These are phyloP conservation scores for Osmanthus fragrans DNA, from an alignment of 257 asterid species.

Conservation along the genomic window DNA sequence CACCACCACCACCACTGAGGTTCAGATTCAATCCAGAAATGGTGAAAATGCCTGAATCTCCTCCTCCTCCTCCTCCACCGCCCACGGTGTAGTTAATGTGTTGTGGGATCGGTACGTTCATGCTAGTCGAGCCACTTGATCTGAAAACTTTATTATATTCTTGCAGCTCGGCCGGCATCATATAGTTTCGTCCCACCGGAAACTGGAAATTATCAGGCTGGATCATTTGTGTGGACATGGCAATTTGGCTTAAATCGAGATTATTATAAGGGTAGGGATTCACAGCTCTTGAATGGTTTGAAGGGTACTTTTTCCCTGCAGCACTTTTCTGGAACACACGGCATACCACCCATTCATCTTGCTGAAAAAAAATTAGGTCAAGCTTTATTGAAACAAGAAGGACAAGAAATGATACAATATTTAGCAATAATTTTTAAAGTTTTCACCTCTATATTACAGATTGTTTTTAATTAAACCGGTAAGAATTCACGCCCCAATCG, in stretches of 20 bases:
- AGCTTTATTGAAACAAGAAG: conserved; percentile 1
- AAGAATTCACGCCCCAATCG: not conserved
- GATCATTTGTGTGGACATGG: conserved; percentile 47
- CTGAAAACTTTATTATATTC: conserved; percentile 46
- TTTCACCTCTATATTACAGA: too few relatives aligned
- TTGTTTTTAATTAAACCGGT: not conserved
- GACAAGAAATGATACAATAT: not conserved
- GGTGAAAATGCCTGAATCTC: conserved; percentile 59
- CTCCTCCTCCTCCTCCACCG: conserved; percentile 9
- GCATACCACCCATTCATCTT: conserved; percentile 97
- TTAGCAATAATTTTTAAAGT: too few relatives aligned
- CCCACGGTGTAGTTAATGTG: conserved; percentile 42
- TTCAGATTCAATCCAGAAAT: conserved; percentile 74
- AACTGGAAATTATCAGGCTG: conserved; percentile 50
- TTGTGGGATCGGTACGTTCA: conserved; percentile 46
- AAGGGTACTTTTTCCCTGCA: conserved; percentile 63
- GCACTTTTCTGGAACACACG: conserved; percentile 84
- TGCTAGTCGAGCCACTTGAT: conserved; percentile 35
- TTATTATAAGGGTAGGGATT: conserved; percentile 50
- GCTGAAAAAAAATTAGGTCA: conserved; percentile 42
- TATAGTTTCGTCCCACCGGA: conserved; percentile 47
- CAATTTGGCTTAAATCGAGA: conserved; percentile 42
- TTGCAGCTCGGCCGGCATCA: conserved; percentile 60
- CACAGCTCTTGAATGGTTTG: conserved; percentile 53
- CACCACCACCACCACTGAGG: conserved; percentile 32